A percentile compares a stretch with the other conserved stretches of the same genome.
Evolutionary conservation across 176 grass and related monocot genomes (phyloP).

Genomic region (Triticum monococcum): DNA sequence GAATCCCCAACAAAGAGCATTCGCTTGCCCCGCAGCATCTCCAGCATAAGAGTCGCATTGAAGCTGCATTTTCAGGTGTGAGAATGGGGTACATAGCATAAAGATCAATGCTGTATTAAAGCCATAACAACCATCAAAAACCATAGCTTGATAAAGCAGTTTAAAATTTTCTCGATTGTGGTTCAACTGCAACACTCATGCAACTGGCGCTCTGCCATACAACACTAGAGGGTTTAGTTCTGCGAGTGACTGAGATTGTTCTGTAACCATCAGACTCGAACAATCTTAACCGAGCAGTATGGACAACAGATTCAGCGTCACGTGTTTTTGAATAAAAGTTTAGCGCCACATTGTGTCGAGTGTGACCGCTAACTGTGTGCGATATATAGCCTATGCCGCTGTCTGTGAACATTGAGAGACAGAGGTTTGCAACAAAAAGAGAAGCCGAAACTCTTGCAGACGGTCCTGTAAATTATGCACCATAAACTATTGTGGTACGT

Average conservation of each 20-base stretch:
- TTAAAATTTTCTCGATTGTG: neutral
- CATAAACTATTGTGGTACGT: no score
- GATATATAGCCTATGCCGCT: neutral
- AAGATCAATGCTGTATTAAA: neutral
- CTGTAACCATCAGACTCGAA: no score
- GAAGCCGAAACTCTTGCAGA: neutral
- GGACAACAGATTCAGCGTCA: neutral
- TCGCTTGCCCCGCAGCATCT: conserved; percentile 81
- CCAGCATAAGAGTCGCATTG: conserved; percentile 78
- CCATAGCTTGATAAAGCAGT: neutral
- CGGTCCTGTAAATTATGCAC: neutral
- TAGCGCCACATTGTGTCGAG: neutral
- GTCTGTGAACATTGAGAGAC: neutral
- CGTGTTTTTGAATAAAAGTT: neutral
- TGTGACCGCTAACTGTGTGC: neutral
- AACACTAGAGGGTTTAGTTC: neutral
- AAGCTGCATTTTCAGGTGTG: conserved; percentile 44
- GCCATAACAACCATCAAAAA: neutral
- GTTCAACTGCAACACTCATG: no score
- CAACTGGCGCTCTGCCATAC: no score
- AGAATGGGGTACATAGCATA: neutral
- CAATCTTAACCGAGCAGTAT: neutral
- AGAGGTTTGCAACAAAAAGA: neutral
- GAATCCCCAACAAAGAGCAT: conserved; percentile 95
- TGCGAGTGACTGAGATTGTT: neutral